Evolutionary conservation across 2,329 filamentous ascomycete genomes (phyloP).

Genomic region (Truncatella angustata): DNA sequence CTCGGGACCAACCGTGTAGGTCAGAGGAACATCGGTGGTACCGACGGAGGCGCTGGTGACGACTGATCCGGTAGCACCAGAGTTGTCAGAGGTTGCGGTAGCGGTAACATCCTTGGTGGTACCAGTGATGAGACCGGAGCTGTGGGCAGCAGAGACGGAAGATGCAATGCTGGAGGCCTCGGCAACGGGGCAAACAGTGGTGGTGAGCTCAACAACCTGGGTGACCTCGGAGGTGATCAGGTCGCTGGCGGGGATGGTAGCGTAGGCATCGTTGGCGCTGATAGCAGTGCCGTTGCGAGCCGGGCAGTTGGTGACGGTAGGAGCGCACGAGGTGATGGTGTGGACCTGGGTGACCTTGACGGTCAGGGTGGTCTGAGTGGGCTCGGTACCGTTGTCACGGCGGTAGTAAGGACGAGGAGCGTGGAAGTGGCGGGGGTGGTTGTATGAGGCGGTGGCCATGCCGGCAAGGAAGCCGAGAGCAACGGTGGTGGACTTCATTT

Average conservation of each 20-base stretch:
- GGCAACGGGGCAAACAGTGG: slow-evolving; percentile 34
- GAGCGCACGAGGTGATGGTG: slow-evolving; percentile 31
- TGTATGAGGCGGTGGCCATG: slow-evolving; percentile 27
- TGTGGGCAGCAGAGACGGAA: slow-evolving; percentile 29
- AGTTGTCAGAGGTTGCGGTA: slow-evolving; percentile 14
- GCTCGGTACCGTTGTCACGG: slow-evolving; percentile 22
- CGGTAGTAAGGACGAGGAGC: slow-evolving; percentile 18
- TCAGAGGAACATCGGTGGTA: slow-evolving; percentile 20
- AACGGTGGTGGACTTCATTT: slow-evolving; percentile 33
- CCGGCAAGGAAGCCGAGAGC: slow-evolving; percentile 31
- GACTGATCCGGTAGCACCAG: slow-evolving; percentile 4
- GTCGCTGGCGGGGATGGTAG: slow-evolving; percentile 10
- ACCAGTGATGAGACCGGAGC: slow-evolving; percentile 28
- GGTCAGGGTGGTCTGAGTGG: slow-evolving; percentile 27
- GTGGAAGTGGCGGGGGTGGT: slow-evolving; percentile 29
- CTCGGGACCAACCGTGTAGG: slow-evolving; percentile 26
- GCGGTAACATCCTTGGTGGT: slow-evolving; percentile 22
- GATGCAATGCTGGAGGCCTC: slow-evolving; percentile 28
- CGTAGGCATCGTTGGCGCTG: slow-evolving; percentile 5
- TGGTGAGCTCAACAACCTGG: slow-evolving; percentile 34
- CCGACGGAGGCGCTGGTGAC: slow-evolving; percentile 9
- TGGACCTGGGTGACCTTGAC: slow-evolving; percentile 28
- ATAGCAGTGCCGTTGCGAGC: slow-evolving; percentile 21
- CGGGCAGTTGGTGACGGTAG: slow-evolving; percentile 33
- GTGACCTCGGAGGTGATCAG: slow-evolving; percentile 27